Evolutionary conservation across 192 early-diverging fungal genomes (phyloP), one percentile per base, ranked within the genome.

Genomic region (Spinellus fusiger): DNA sequence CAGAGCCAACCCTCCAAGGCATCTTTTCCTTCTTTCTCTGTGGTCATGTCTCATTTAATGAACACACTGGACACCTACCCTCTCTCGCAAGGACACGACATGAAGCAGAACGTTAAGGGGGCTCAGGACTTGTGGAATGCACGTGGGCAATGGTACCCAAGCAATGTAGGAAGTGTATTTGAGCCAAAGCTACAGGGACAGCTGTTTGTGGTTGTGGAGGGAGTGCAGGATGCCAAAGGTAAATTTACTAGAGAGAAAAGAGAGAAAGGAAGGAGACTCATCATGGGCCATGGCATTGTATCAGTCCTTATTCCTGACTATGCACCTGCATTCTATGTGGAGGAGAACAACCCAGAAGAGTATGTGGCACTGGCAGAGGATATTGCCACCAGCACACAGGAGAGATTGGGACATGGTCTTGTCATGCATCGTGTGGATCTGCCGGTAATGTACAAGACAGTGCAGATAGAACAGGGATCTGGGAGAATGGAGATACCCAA

Each of bases 1-100:
- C 16, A 59, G 15, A 16, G 29, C 3, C 23, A 27, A 18, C 25
- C 32, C 37, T 35, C 64, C 6, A 50, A 66, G 46, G 51, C 53
- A 35, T 59, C 56, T 20, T 53, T 66, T 12, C n/a, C 50, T 32
- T 51, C 50, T 1, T 66, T 66, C n/a, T 25, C 29, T 29, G 31
- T 35, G 16, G 27, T 59, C n/a, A 51, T 59, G 18, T 66, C 64
- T 26, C 64, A 66, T 38, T 29, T 66, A 22, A 46, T 66, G 57
- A 49, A 59, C 28, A 66, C 56, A 2, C 31, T 35, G 18, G 37
- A 57, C 7, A 33, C 44, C 40, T 57, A 66, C 15, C 49, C 59
- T 5, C 12, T 26, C 27, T 32, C 59, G 22, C 51, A 54, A 15
- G 31, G 59, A 27, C 64, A 66, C 34, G 64, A 66, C 31, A 49